phyloP scores from a whole-genome alignment of 345 rosid species.

The Adansonia digitata region DNA sequence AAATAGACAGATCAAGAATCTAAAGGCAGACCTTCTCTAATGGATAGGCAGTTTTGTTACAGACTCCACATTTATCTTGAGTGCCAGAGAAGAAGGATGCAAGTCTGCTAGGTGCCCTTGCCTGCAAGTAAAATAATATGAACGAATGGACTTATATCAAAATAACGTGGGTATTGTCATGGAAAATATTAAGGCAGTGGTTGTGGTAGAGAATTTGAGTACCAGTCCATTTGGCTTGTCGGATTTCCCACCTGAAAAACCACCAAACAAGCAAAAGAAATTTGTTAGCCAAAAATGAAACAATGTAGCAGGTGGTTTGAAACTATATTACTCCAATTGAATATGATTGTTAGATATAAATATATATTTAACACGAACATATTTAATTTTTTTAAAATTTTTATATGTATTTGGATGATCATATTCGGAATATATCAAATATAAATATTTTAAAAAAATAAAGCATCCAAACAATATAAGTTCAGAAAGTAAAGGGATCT shows the following conservation, averaged over 20 bases:
- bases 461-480: background rate
- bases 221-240: constrained; percentile 11
- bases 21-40: constrained; percentile 59
- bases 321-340: too few relatives aligned
- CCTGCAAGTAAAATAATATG: constrained; percentile 28
- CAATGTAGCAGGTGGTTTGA: too few relatives aligned
- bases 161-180: background rate
- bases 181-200: background rate
- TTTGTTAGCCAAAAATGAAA: background rate
- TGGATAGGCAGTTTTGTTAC: constrained; percentile 77
- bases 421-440: too few relatives aligned
- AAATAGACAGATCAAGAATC: background rate
- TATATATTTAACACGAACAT: too few relatives aligned
- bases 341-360: too few relatives aligned
- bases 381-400: too few relatives aligned
- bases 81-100: constrained; percentile 77
- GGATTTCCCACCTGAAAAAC: constrained; percentile 9
- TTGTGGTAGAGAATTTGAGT: background rate
- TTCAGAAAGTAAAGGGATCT: background rate
- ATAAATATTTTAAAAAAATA: too few relatives aligned
- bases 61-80: constrained; percentile 69
- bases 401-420: too few relatives aligned
- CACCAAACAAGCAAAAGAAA: background rate
- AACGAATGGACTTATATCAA: background rate
- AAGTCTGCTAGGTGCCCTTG: constrained; percentile 65